phyloP scores from a whole-genome alignment of 1,139 yeast genomes.

The Geotrichum cucujoidarum region DNA sequence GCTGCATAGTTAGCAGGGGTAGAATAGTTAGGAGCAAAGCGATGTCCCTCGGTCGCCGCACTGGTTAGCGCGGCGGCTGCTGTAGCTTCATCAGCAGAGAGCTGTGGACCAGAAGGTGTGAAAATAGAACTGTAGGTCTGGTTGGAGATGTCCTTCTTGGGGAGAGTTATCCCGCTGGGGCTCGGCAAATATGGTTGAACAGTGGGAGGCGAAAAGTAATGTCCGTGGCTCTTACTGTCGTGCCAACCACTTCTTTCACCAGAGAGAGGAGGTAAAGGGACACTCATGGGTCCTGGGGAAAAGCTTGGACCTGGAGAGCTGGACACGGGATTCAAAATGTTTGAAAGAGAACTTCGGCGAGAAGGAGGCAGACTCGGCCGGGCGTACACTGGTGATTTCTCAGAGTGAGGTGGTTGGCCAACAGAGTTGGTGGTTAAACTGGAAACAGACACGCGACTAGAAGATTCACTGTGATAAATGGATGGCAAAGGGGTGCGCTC shows the following conservation, averaged over 20 bases:
- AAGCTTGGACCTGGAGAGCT: background rate
- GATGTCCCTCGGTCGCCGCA: background rate
- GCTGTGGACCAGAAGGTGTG: background rate
- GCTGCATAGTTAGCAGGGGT: background rate
- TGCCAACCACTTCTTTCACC: background rate
- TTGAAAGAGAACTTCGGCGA: conserved; percentile 13
- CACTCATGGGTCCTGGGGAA: too few species aligned
- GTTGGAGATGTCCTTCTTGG: too few species aligned
- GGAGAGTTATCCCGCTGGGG: too few species aligned
- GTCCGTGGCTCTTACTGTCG: conserved; percentile 2
- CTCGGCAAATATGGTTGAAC: too few species aligned
- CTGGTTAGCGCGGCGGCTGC: conserved; percentile 7
- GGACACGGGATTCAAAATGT: conserved; percentile 12
- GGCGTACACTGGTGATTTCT: too few species aligned
- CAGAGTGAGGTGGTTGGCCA: too few species aligned
- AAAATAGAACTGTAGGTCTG: background rate
- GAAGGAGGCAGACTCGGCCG: background rate
- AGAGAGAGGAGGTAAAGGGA: background rate
- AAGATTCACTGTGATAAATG: background rate
- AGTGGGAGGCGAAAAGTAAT: too few species aligned
- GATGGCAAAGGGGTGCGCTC: conserved; percentile 6
- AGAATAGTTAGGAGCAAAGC: background rate
- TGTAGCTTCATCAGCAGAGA: conserved; percentile 11
- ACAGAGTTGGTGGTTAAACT: too few species aligned
- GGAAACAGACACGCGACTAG: background rate